Conservation (phyloP, 2,329 filamentous ascomycete species). For the Neoscytalidium dimidiatum region DNA sequence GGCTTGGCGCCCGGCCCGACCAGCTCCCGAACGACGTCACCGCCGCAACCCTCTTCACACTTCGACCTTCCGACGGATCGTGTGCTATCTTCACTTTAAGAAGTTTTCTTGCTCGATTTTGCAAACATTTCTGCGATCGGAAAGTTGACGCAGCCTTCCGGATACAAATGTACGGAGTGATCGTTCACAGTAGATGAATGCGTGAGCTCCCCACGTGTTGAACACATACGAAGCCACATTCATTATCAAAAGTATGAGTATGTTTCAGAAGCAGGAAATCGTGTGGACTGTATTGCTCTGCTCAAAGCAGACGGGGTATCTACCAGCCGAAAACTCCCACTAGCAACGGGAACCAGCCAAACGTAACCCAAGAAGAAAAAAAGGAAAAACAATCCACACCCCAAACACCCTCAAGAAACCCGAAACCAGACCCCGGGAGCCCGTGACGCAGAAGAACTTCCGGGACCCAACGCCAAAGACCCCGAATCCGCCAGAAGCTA, state of each 20-base stretch:
- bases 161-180: too few species aligned
- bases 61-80: too few species aligned
- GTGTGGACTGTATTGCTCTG: neutral
- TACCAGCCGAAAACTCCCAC: neutral
- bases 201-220: too few species aligned
- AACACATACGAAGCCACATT: too few species aligned
- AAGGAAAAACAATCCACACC: neutral
- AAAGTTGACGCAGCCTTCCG: too few species aligned
- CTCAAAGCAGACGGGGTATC: neutral
- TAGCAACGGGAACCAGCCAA: neutral
- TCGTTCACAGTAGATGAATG: too few species aligned
- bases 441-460: neutral
- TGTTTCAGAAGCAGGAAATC: neutral
- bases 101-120: neutral
- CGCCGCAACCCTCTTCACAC: neutral
- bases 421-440: neutral
- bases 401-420: neutral
- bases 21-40: neutral
- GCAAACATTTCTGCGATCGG: neutral
- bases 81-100: too few species aligned
- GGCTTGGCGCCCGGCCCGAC: constrained; percentile 1
- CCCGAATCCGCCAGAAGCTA: neutral
- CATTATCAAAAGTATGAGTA: too few species aligned
- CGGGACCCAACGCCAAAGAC: neutral
- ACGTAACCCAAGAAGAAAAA: neutral